These are phyloP conservation scores for Aurinia saxatilis DNA, from an alignment of 345 rosid genomes.

Conservation along the genomic window DNA sequence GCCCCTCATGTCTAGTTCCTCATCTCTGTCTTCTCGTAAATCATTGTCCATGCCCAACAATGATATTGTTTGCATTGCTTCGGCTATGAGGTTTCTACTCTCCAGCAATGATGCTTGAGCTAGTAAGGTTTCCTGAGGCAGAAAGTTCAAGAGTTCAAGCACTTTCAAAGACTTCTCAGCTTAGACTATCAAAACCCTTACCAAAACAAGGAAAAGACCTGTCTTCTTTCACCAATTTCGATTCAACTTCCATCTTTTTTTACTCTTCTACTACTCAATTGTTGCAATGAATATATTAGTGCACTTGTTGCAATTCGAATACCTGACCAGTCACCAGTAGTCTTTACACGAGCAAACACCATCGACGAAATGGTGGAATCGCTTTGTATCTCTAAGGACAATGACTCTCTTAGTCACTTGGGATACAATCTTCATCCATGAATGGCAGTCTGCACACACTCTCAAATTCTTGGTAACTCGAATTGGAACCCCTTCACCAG, in stretches of 20 bases:
- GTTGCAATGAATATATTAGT: not conserved
- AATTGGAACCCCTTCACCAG: constrained; percentile 35
- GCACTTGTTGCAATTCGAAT: not conserved
- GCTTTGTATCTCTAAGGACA: constrained; percentile 53
- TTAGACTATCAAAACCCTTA: constrained; percentile 42
- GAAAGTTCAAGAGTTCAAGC: constrained; percentile 57
- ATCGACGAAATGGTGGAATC: constrained; percentile 48
- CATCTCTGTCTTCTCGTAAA: no score
- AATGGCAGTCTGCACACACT: constrained; percentile 51
- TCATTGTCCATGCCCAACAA: no score
- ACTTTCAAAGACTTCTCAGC: constrained; percentile 48
- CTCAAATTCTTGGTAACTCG: constrained; percentile 57
- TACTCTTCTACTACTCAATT: not conserved
- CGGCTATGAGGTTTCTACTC: constrained; percentile 62
- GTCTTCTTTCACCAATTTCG: no score
- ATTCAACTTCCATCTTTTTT: not conserved
- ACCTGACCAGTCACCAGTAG: constrained; percentile 34
- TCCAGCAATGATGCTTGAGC: constrained; percentile 57
- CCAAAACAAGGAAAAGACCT: not conserved
- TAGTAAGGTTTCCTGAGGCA: constrained; percentile 47
- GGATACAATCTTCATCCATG: constrained; percentile 38
- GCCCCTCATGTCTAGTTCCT: no score
- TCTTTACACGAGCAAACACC: constrained; percentile 59
- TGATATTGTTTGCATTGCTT: constrained; percentile 37
- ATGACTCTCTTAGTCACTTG: constrained; percentile 36